These are phyloP conservation scores for Ceriops tagal DNA, from an alignment of 345 rosid species.

Conservation along the genomic window DNA sequence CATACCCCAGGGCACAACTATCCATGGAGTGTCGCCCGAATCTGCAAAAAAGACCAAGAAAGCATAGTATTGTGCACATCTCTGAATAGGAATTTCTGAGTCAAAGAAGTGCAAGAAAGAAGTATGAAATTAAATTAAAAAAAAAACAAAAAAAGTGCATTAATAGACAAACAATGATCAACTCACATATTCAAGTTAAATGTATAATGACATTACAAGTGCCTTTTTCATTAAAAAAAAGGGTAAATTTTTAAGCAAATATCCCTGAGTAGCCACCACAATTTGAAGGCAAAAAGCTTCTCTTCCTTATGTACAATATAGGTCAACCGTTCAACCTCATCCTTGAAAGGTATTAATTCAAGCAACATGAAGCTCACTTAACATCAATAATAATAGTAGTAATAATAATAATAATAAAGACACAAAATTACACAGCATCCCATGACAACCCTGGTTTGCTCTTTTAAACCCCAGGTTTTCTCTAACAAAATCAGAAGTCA, in stretches of 20 bases:
- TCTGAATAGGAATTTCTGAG: no score
- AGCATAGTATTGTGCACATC: no score
- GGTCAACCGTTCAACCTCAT: conserved; percentile 36
- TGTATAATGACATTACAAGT: conserved; percentile 17
- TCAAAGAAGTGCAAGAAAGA: no score
- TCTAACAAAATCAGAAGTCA: conserved; percentile 61
- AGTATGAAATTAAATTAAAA: no score
- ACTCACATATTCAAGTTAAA: conserved; percentile 12
- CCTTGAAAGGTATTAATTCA: conserved; percentile 16
- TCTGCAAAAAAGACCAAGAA: no score
- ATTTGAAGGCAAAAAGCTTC: conserved; percentile 29
- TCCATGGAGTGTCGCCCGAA: no score
- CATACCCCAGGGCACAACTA: no score
- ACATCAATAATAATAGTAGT: conserved; percentile 31
- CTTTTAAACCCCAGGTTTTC: conserved; percentile 16
- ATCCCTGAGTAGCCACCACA: conserved; percentile 23
- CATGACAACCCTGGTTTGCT: conserved; percentile 8
- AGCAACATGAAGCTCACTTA: conserved; percentile 25
- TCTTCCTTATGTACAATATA: conserved; percentile 60
- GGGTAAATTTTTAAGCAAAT: conserved; percentile 13
- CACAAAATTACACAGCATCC: conserved; percentile 29
- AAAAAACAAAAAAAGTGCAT: background rate
- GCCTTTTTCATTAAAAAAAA: conserved; percentile 7
- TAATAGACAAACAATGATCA: conserved; percentile 3
- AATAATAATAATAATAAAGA: conserved; percentile 17